Base-by-base conservation (phyloP, 768 basidiomycete species). In the Suillus clintonianus region DNA sequence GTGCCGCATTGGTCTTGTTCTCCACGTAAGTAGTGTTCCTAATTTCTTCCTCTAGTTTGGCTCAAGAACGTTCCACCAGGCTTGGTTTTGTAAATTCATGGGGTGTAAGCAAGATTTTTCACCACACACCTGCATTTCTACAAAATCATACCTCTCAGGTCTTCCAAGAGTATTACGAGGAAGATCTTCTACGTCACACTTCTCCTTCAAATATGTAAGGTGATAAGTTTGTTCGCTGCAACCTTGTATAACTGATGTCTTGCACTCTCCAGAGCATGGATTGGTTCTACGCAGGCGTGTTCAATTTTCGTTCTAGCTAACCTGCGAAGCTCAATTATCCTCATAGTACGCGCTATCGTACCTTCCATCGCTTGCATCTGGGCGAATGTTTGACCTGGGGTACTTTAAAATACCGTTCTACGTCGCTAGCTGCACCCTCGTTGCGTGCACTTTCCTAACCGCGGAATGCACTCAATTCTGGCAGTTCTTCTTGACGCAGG, bases 401-500 rank as follows among this genome's bases (percentile, higher is more conserved):
- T 84, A 86, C 67, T 85, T 88, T 72, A 85, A 79, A 39, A 69
- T 81, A 2, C 82, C 88, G 7, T 79, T 84, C 34, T 67, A 83
- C 9, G 45, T 75, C 1, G 82, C 84, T 1, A 87, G 85, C 59
- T 77, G 75, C 15, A 47, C 86, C 19, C 72, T 91, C 5, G 75
- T 93, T 4, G 64, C 76, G 0, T 80, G 84, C 32, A 89, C 87
- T 0, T 85, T 92, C 69, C 78, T 93, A n/a, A 78, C 83, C 5
- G 89, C 89, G 1, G 79, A 92, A 77, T 93, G 92, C 69, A 88
- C 77, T 11, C 63, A 82, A 62, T 93, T 88, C 69, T 93, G 91
- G 92, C 89, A 93, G 10, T 89, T 92, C 68, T 68, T 93, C 24
- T 79, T 93, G 0, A 90, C 85, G 77, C n/a, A n/a, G n/a, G n/a